These are phyloP conservation scores for Elaeis oleifera DNA, from an alignment of 202 grass and related monocot species.

Conservation along the genomic window DNA sequence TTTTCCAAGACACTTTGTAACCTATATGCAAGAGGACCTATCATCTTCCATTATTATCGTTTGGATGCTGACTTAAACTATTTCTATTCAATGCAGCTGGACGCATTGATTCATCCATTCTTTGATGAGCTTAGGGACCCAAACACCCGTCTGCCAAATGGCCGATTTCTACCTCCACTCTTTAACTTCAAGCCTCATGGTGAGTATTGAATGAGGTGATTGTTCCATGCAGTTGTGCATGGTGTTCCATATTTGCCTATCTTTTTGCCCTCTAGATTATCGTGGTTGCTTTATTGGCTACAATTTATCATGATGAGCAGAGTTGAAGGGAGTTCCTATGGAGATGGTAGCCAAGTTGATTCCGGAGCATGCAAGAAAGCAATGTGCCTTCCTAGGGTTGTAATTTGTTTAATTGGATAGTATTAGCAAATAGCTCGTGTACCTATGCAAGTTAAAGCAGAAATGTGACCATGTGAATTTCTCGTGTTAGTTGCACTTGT, in stretches of 20 bases:
- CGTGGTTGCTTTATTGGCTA: not conserved
- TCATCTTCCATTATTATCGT: not conserved
- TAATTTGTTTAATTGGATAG: not conserved
- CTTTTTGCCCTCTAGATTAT: not conserved
- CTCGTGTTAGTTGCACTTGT: too few relatives aligned
- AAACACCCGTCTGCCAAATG: constrained; percentile 14
- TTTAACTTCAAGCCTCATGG: constrained; percentile 24
- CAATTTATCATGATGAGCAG: not conserved
- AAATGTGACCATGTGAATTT: too few relatives aligned
- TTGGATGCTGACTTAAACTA: not conserved
- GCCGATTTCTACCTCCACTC: constrained; percentile 6
- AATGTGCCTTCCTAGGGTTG: constrained; percentile 4
- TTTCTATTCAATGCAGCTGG: constrained; percentile 1
- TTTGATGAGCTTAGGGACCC: constrained; percentile 19
- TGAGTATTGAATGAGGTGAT: not conserved
- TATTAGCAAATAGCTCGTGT: too few relatives aligned
- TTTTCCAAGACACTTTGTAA: not conserved
- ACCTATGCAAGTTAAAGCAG: too few relatives aligned
- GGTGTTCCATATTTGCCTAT: too few relatives aligned
- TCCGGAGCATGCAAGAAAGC: constrained; percentile 23
- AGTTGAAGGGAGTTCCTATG: constrained; percentile 14
- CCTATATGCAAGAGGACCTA: too few relatives aligned
- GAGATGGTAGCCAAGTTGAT: constrained; percentile 10
- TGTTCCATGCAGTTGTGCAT: not conserved
- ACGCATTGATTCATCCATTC: constrained; percentile 18